phyloP scores from a whole-genome alignment of 163 green algal genomes.

The Scenedesmus sp. region DNA sequence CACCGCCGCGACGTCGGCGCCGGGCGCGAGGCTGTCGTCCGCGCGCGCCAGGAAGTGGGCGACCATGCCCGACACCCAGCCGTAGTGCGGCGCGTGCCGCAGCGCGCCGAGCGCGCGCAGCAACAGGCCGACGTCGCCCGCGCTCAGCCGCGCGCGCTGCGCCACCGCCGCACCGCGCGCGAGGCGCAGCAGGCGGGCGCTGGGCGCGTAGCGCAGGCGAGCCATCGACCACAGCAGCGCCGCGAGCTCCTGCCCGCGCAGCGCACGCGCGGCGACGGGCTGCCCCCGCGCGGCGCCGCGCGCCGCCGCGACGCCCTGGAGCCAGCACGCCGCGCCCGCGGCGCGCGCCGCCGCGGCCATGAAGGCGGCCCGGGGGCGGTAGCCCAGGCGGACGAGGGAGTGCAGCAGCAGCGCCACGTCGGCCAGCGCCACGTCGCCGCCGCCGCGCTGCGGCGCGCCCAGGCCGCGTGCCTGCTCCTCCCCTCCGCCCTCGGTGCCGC shows the following conservation, averaged over 20 bases:
- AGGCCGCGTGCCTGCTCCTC: too few relatives aligned
- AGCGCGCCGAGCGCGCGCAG: not conserved
- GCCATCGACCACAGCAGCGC: conserved; percentile 28
- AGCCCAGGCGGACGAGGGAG: not conserved
- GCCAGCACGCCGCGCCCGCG: conserved; percentile 3
- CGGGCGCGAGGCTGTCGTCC: conserved; percentile 1
- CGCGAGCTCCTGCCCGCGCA: conserved; percentile 1
- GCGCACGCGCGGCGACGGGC: not conserved
- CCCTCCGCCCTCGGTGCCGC: too few relatives aligned
- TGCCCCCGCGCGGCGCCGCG: not conserved
- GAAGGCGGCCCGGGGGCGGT: not conserved
- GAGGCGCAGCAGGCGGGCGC: not conserved
- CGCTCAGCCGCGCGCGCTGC: not conserved
- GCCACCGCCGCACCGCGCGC: not conserved
- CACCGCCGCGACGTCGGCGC: not conserved
- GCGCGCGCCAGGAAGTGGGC: not conserved
- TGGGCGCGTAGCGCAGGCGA: not conserved
- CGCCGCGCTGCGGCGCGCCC: too few relatives aligned
- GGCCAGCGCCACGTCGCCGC: not conserved
- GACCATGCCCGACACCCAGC: not conserved
- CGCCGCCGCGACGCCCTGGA: not conserved
- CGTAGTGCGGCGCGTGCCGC: not conserved
- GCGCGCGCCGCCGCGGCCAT: not conserved
- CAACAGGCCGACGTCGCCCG: conserved; percentile 7
- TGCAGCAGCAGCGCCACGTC: conserved; percentile 11